Evolutionary conservation across 148 eudicot genomes (phyloP), one percentile per base, ranked within the genome.

Genomic region (Rhododendron ovatum): DNA sequence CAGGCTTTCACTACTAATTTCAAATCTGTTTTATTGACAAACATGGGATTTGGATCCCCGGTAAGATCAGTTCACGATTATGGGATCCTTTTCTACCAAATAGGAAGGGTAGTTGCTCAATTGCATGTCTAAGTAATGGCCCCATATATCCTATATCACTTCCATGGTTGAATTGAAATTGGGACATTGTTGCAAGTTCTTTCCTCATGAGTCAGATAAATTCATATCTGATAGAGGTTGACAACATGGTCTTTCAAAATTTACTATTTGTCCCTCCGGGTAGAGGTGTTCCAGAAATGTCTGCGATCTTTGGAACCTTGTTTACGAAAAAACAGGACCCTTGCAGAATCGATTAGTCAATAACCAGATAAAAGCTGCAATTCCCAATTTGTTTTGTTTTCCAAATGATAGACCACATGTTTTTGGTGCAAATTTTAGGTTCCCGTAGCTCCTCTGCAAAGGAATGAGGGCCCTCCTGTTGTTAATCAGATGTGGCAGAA

Each of bases 361-460:
- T 43, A 30, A 28, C 11, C 1, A 18, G 37, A 53, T 39, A 17
- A 22, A 80, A 47, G 63, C 33, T 63, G 45, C 33, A 22, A 30
- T 24, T 28, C 78, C n/a, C 8, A 39, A 33, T 50, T 75, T 50
- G 22, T 65, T 73, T 39, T 18, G 75, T n/a, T 83, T 67, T 79
- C 2, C 47, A 43, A 53, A 82, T 84, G 53, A 43, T 69, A 79
- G 24, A 61, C n/a, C 43, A 22, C 15, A 61, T 83, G 17, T 26
- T 50, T 57, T 15, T 12, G 84, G 55, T 81, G 57, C 57, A 55
- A 30, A 83, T 88, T 88, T 85, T 91, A 96, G 98, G 91, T 88
- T 84, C 98, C 98, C 76, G 92, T 90, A 67, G 91, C 92, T 78
- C 95, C 98, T 86, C 83, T 94, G 80, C 92, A 87, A 88, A 89